Evolutionary conservation across 23 red algal genomes (phyloP).

Genomic region (Gracilaria caudata): DNA sequence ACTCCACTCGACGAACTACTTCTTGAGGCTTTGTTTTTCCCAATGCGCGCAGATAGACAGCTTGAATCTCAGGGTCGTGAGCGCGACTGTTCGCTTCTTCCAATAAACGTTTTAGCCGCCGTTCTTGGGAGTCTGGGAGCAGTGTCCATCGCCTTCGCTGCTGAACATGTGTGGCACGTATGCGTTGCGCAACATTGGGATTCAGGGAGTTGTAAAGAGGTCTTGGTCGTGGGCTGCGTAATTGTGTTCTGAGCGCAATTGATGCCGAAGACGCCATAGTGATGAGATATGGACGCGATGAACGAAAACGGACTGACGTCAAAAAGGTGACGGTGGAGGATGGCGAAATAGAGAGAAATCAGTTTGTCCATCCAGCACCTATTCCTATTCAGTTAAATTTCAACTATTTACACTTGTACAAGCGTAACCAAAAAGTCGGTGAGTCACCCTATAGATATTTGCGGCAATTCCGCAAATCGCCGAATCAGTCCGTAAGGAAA

Average conservation of each 20-base stretch:
- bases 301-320: too few relatives aligned
- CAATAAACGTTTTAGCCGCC: constrained; percentile 68
- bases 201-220: constrained; percentile 8
- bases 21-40: constrained; percentile 37
- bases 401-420: too few relatives aligned
- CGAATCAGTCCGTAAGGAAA: too few relatives aligned
- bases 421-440: too few relatives aligned
- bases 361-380: too few relatives aligned
- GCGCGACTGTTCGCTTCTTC: constrained; percentile 67
- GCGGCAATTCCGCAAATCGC: too few relatives aligned
- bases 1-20: constrained; percentile 58
- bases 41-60: constrained; percentile 63
- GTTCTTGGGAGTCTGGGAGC: constrained; percentile 50
- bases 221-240: constrained; percentile 1
- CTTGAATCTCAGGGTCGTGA: constrained; percentile 72
- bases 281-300: too few relatives aligned
- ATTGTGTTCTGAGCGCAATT: not conserved
- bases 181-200: not conserved
- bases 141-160: constrained; percentile 42
- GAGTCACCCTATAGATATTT: too few relatives aligned
- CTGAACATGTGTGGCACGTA: not conserved
- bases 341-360: too few relatives aligned
- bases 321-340: too few relatives aligned
- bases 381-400: too few relatives aligned
- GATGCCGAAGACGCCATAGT: constrained; percentile 15